Evolutionary conservation across 805 yeast genomes (phyloP), one percentile per base, ranked within the genome.

Genomic region (Debaryomyces hansenii): DNA sequence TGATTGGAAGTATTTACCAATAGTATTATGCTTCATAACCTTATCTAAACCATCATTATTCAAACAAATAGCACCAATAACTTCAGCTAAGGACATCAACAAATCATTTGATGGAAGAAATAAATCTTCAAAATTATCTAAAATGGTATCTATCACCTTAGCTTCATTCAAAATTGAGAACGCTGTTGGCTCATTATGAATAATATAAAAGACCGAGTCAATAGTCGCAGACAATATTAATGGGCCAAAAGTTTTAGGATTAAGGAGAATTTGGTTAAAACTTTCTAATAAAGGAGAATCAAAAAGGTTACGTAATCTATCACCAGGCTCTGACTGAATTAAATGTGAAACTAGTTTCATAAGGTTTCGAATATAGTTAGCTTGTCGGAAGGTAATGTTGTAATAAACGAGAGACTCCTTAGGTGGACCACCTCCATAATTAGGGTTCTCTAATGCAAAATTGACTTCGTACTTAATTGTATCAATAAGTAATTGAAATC

Each of bases 101-200:
- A 89, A 66, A 11, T 81, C 84, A 7, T 79, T 71, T 18, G 84
- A 75, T 4, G 84, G 84, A 10, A 80, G 70, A 47, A 89, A 69
- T 18, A 86, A 75, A 0, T 60, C 57, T 11, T 74, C 75, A 57
- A 85, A 84, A 40, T 83, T 75, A 9, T 76, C 75, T 41, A 90
- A 62, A 32, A 90, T 74, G 2, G 80, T 69, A 40, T 85, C 85
- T 32, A 91, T 80, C 1, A 87, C 80, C 0, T 81, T 79, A 0
- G 95, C 85, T 61, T 91, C 98, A 35, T 80, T 83, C 53, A 91
- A 72, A 36, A 91, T 48, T 2, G 86, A 77, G 57, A 78, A 91
- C 3, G 96, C 88, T 0, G 97, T 90, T 7, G 97, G 97, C 57
- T 92, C 97, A 53, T 85, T 87, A 60, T 91, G 92, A 24, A 91